A percentile compares a stretch with the other conserved stretches of the same genome.
These are phyloP conservation scores for Fagus crenata DNA, from an alignment of 306 rosid genomes.

Conservation along the genomic window DNA sequence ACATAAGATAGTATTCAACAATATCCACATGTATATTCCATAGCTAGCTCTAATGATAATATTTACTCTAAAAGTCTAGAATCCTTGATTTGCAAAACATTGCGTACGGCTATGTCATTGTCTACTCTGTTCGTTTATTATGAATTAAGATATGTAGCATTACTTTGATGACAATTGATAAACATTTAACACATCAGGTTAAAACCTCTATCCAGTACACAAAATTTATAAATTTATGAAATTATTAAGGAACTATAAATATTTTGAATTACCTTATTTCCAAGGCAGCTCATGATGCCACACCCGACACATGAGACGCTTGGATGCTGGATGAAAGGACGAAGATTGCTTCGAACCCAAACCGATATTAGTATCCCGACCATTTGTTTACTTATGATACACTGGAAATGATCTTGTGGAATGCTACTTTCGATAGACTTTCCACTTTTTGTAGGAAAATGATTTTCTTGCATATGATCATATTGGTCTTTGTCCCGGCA, in stretches of 20 bases:
- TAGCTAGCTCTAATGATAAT: background rate
- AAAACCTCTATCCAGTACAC: too few relatives aligned
- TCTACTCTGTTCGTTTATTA: too few relatives aligned
- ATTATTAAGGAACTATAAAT: background rate
- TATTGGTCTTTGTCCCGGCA: background rate
- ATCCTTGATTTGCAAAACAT: too few relatives aligned
- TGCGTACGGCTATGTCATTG: too few relatives aligned
- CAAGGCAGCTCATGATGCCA: slow-evolving; percentile 86
- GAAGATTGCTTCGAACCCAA: slow-evolving; percentile 65
- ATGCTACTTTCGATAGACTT: slow-evolving; percentile 17
- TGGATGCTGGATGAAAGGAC: slow-evolving; percentile 62
- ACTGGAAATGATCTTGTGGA: slow-evolving; percentile 44
- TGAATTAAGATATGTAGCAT: too few relatives aligned
- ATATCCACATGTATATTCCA: background rate
- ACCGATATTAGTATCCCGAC: slow-evolving; percentile 84
- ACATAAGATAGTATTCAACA: background rate
- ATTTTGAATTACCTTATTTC: slow-evolving; percentile 66
- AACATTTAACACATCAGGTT: too few relatives aligned
- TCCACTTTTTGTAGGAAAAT: background rate
- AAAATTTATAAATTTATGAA: too few relatives aligned
- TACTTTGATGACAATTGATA: too few relatives aligned
- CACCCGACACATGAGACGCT: slow-evolving; percentile 83
- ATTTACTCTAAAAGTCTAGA: background rate
- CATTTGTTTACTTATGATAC: slow-evolving; percentile 87
- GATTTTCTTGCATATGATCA: slow-evolving; percentile 9